Conservation (phyloP, 257 asterid genomes). For the Solanum pinnatisectum region DNA sequence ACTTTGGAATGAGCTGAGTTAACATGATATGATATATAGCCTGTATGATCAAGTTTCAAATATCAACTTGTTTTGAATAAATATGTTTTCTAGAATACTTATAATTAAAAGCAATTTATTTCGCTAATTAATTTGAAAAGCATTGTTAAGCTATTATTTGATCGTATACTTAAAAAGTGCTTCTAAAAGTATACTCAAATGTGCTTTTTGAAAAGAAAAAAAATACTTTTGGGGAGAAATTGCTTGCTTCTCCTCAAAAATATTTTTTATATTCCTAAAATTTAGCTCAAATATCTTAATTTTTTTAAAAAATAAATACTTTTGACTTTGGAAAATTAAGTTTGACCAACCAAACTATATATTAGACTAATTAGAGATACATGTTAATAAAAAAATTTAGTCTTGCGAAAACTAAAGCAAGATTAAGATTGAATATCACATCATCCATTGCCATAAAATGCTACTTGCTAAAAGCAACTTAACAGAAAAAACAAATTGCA, state of each 20-base stretch:
- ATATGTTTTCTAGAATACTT: background rate
- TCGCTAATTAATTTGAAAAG: background rate
- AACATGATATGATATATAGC: background rate
- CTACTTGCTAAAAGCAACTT: background rate
- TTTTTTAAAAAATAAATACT: too few relatives aligned
- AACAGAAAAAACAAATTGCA: background rate
- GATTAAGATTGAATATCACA: background rate
- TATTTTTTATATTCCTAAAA: background rate
- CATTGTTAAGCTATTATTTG: background rate
- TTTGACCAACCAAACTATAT: too few relatives aligned
- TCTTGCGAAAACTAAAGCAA: background rate
- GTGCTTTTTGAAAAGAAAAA: background rate
- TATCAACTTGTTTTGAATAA: background rate
- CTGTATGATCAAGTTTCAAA: background rate
- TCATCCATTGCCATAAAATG: background rate
- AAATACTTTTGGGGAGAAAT: background rate
- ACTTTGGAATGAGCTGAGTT: background rate
- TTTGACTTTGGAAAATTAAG: background rate
- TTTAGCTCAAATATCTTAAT: background rate
- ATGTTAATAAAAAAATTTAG: background rate
- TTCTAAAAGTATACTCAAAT: background rate
- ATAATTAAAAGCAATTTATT: background rate
- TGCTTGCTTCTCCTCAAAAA: background rate
- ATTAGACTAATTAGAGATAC: background rate
- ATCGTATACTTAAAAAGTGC: background rate